These are phyloP conservation scores for Salinomyces thailandicus DNA, from an alignment of 2,329 filamentous ascomycete species.

Conservation along the genomic window DNA sequence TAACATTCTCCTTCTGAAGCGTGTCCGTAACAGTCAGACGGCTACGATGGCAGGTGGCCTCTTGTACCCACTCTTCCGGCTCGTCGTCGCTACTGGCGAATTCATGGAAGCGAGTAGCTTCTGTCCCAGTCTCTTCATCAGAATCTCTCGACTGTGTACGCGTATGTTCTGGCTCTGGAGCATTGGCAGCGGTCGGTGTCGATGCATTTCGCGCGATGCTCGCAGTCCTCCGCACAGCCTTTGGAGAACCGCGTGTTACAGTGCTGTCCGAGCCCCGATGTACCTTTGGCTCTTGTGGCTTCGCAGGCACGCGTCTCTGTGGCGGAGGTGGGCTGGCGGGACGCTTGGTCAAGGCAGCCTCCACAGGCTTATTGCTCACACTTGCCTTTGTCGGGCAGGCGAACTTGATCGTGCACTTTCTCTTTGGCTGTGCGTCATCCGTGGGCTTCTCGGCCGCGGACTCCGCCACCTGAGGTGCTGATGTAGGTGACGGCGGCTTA, in stretches of 20 bases:
- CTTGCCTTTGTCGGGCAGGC: slow-evolving; percentile 52
- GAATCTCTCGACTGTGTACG: slow-evolving; percentile 20
- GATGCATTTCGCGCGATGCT: slow-evolving; percentile 10
- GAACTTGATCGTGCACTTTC: slow-evolving; percentile 60
- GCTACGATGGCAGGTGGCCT: slow-evolving; percentile 50
- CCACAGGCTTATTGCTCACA: slow-evolving; percentile 21
- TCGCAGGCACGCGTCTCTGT: slow-evolving; percentile 10
- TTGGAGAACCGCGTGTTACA: slow-evolving; percentile 39
- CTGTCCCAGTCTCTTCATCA: slow-evolving; percentile 37
- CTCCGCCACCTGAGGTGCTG: slow-evolving; percentile 23
- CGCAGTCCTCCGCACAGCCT: slow-evolving; percentile 31
- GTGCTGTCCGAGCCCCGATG: slow-evolving; percentile 43
- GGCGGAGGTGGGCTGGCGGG: slow-evolving; percentile 33
- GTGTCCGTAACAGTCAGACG: slow-evolving; percentile 86
- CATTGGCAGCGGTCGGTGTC: slow-evolving; percentile 4
- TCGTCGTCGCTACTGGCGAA: slow-evolving; percentile 75
- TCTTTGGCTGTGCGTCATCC: slow-evolving; percentile 33
- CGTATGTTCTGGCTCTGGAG: slow-evolving; percentile 21
- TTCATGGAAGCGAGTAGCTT: slow-evolving; percentile 65
- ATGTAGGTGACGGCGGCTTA: slow-evolving; percentile 26
- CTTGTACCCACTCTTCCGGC: slow-evolving; percentile 86
- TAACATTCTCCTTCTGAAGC: slow-evolving; percentile 76
- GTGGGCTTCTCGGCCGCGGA: slow-evolving; percentile 5
- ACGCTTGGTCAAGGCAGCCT: slow-evolving; percentile 23
- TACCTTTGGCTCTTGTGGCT: slow-evolving; percentile 9